phyloP scores from a whole-genome alignment of 305 asterid genomes.

The Withania somnifera region DNA sequence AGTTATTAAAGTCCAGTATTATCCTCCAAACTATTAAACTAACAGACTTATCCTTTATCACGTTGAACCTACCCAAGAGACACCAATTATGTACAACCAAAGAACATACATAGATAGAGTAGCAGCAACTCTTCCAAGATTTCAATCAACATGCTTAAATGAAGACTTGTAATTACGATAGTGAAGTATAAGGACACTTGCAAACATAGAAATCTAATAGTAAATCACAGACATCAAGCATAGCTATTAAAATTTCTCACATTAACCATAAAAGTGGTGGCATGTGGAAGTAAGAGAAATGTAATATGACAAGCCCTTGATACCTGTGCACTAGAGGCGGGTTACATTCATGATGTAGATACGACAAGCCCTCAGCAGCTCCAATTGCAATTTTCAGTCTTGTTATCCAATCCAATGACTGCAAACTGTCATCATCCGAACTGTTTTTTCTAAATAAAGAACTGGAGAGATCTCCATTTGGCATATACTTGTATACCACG shows the following conservation, averaged over 20 bases:
- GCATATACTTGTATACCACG: slow-evolving; percentile 50
- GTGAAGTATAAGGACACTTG: background rate
- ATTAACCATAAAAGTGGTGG: background rate
- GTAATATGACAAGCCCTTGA: background rate
- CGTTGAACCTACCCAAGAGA: background rate
- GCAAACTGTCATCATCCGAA: slow-evolving; percentile 35
- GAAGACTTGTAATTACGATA: background rate
- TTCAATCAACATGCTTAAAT: background rate
- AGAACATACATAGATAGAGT: background rate
- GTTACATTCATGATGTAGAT: slow-evolving; percentile 51
- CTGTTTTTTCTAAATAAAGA: slow-evolving; percentile 40
- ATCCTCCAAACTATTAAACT: background rate
- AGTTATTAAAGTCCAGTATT: background rate
- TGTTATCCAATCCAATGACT: slow-evolving; percentile 63
- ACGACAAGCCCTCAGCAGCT: slow-evolving; percentile 50
- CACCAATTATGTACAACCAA: background rate
- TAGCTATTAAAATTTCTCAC: background rate
- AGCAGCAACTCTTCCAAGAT: background rate
- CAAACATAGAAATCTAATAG: background rate
- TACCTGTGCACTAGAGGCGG: slow-evolving; percentile 74
- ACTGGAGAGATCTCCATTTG: slow-evolving; percentile 54
- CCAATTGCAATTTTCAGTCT: slow-evolving; percentile 54
- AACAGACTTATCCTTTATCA: background rate
- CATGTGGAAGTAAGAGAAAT: background rate
- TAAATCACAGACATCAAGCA: background rate